Conservation (phyloP, 1,139 yeast species). For the Kodamaea suecica region DNA sequence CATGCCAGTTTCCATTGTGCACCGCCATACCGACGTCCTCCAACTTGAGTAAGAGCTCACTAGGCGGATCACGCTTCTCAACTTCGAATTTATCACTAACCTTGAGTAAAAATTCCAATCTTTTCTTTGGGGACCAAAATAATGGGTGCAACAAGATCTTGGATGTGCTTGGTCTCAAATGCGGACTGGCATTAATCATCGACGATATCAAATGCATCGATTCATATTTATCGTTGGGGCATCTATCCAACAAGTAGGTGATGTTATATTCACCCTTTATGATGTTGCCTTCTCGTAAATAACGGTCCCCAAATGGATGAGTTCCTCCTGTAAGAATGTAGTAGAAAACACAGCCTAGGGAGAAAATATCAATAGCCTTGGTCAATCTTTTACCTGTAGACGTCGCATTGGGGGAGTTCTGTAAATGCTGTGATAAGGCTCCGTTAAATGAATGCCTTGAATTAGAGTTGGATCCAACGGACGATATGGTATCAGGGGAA, state of each 20-base stretch:
- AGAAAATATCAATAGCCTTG: constrained; percentile 88
- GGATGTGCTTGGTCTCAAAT: constrained; percentile 67
- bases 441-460: constrained; percentile 13
- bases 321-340: constrained; percentile 78
- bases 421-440: constrained; percentile 7
- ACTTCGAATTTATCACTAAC: constrained; percentile 90
- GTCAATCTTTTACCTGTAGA: constrained; percentile 62
- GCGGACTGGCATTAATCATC: constrained; percentile 73
- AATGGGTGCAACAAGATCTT: constrained; percentile 77
- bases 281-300: constrained; percentile 83
- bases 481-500: constrained; percentile 41
- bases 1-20: constrained; percentile 73
- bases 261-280: constrained; percentile 67
- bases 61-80: constrained; percentile 85
- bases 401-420: constrained; percentile 4
- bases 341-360: constrained; percentile 90
- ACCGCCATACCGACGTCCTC: constrained; percentile 61
- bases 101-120: constrained; percentile 76
- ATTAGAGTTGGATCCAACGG: constrained; percentile 22
- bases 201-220: constrained; percentile 66
- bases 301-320: constrained; percentile 95
- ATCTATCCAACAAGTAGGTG: constrained; percentile 37
- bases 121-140: constrained; percentile 77
- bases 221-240: constrained; percentile 53
- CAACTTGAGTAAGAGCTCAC: constrained; percentile 55